Conservation (phyloP, 495 filamentous ascomycete genomes). For the Hyaloscypha bicolor region DNA sequence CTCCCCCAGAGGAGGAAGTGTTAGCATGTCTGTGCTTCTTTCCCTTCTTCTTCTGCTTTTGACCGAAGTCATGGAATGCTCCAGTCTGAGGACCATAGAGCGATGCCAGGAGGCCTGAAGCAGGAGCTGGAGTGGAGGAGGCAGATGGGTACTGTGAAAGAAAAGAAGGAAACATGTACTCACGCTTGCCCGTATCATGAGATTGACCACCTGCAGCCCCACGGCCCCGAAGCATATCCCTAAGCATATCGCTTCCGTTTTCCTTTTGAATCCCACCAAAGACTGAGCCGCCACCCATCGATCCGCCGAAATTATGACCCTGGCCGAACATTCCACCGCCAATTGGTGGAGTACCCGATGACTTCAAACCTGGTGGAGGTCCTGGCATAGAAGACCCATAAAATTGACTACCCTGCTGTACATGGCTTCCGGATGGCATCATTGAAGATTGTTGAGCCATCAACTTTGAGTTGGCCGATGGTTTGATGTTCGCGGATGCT, state of each 20-base stretch:
- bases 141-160: conserved; percentile 76
- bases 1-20: conserved; percentile 98
- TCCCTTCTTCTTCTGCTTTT: conserved; percentile 99
- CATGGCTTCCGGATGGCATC: conserved; percentile 65
- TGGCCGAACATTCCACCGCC: conserved; percentile 77
- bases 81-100: conserved; percentile 87
- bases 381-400: conserved; percentile 76
- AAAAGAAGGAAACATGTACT: conserved; percentile 83
- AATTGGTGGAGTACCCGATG: conserved; percentile 87
- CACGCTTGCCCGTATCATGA: conserved; percentile 91
- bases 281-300: conserved; percentile 44
- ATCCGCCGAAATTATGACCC: conserved; percentile 74
- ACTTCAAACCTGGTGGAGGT: conserved; percentile 93
- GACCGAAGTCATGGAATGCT: conserved; percentile 79
- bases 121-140: conserved; percentile 85
- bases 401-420: conserved; percentile 55
- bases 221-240: conserved; percentile 70
- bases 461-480: conserved; percentile 78
- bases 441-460: conserved; percentile 88
- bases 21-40: conserved; percentile 99
- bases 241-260: conserved; percentile 74
- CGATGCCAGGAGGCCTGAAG: conserved; percentile 83
- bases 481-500: conserved; percentile 64
- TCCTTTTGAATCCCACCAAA: conserved; percentile 72
- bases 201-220: conserved; percentile 59